Percentiles rank a stretch among this genome's conserved stretches.
Evolutionary conservation across 208 protist genomes (phyloP).

Genomic region (Acanthamoeba culbertsoni): DNA sequence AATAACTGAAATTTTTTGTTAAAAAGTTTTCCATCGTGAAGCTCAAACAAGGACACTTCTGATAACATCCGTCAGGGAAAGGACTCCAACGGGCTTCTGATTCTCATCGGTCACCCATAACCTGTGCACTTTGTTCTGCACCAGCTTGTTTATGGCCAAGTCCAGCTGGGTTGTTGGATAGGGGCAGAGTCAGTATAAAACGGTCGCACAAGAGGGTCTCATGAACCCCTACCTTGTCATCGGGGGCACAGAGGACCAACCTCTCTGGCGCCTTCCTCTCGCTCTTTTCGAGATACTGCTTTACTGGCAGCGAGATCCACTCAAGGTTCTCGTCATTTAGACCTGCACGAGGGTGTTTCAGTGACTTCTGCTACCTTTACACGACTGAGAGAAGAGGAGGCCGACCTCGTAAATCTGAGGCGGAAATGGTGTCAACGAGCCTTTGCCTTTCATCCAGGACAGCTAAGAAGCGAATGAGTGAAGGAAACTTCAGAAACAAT

Average conservation of each 20-base stretch:
- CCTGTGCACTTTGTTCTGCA: conserved; percentile 4
- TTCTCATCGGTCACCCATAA: conserved; percentile 6
- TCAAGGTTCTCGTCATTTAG: background rate
- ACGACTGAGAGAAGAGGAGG: background rate
- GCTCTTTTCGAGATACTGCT: background rate
- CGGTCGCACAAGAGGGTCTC: too few relatives aligned
- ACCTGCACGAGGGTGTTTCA: background rate
- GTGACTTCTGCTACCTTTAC: too few relatives aligned
- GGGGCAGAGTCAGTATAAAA: background rate
- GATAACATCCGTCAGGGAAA: background rate
- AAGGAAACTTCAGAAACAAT: background rate
- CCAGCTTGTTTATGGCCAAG: background rate
- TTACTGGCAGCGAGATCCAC: background rate
- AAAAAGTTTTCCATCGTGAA: background rate
- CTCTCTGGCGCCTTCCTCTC: background rate
- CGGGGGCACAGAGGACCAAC: background rate
- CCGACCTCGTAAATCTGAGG: background rate
- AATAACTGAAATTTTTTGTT: too few relatives aligned
- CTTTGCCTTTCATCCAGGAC: background rate
- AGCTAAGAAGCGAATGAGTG: background rate
- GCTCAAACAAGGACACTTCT: background rate
- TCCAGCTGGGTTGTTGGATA: background rate
- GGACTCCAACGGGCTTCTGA: background rate
- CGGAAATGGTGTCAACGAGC: background rate
- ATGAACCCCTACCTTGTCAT: background rate